Evolutionary conservation across 2,329 filamentous ascomycete species (phyloP).

Genomic region (Neoarthrinium moseri): DNA sequence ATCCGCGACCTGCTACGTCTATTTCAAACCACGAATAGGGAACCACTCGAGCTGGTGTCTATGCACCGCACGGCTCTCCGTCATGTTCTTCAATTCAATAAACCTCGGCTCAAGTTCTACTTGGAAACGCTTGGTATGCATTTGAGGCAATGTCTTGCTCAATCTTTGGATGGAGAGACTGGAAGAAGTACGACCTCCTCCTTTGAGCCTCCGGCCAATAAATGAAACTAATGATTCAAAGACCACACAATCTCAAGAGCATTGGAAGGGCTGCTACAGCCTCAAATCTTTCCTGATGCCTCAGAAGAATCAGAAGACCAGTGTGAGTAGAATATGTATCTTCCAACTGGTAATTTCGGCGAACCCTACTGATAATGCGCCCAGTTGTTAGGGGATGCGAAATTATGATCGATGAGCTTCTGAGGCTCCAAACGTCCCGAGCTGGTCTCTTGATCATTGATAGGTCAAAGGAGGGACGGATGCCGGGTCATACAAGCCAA

Average conservation of each 20-base stretch:
- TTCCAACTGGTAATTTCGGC: background rate
- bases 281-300: background rate
- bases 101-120: background rate
- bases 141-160: background rate
- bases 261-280: background rate
- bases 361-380: background rate
- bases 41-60: background rate
- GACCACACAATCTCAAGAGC: background rate
- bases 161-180: no score
- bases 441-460: background rate
- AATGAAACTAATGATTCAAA: background rate
- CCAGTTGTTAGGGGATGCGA: background rate
- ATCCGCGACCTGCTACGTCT: background rate
- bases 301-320: background rate
- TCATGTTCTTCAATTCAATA: background rate
- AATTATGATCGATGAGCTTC: constrained; percentile 1
- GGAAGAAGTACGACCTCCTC: no score
- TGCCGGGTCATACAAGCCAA: background rate
- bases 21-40: background rate
- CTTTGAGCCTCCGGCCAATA: no score
- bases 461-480: constrained; percentile 5
- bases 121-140: background rate
- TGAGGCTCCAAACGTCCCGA: background rate
- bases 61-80: no score
- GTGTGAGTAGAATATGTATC: background rate